Conservation (phyloP, 2,329 filamentous ascomycete genomes). For the Fusarium musae region DNA sequence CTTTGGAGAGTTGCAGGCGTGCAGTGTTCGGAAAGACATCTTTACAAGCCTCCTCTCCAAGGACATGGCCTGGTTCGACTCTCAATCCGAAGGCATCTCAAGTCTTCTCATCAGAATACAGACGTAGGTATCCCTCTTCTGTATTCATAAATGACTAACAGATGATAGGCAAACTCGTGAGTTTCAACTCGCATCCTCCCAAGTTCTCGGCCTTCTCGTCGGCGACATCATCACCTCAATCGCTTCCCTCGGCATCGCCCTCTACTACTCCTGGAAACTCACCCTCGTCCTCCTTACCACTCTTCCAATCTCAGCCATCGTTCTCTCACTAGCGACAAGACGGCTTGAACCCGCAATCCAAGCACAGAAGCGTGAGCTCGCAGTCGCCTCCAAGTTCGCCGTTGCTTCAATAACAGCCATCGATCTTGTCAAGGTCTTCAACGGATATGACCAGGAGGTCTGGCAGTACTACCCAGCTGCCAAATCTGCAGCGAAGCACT, state of each 20-base stretch:
- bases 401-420: conserved; percentile 78
- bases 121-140: conserved; percentile 63
- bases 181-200: conserved; percentile 81
- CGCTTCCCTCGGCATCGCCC: conserved; percentile 75
- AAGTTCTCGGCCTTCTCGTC: conserved; percentile 78
- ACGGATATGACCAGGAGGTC: conserved; percentile 76
- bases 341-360: conserved; percentile 74
- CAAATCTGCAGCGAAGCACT: conserved; percentile 68
- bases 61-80: conserved; percentile 86
- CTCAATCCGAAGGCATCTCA: conserved; percentile 74
- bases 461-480: conserved; percentile 71
- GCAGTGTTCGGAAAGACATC: conserved; percentile 69
- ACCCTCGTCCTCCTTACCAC: conserved; percentile 82
- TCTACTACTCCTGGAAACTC: conserved; percentile 85
- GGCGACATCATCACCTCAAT: conserved; percentile 72
- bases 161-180: conserved; percentile 79
- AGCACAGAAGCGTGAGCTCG: conserved; percentile 74
- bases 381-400: conserved; percentile 76
- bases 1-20: conserved; percentile 85
- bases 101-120: conserved; percentile 79
- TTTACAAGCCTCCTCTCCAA: conserved; percentile 77
- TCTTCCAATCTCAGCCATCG: conserved; percentile 72
- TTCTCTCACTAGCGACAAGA: conserved; percentile 69
- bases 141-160: not conserved
- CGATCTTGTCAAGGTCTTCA: conserved; percentile 87